Evolutionary conservation across 805 yeast species (phyloP).

Genomic region (Saturnispora gosingensis): DNA sequence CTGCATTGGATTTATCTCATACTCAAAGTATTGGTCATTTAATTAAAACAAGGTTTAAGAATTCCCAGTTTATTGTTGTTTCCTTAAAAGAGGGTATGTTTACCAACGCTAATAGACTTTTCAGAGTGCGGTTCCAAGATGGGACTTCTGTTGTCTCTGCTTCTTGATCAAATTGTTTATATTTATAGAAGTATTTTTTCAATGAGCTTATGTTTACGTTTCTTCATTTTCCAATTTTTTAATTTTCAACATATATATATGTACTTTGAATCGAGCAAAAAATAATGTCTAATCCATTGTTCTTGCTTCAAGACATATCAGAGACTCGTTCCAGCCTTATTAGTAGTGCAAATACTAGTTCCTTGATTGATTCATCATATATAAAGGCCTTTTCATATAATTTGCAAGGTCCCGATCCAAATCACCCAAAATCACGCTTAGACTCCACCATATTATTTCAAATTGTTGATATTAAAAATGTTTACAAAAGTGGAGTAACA

Average conservation of each 20-base stretch:
- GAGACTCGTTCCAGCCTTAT: neutral
- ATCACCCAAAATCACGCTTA: constrained; percentile 1
- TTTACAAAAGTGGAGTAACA: constrained; percentile 39
- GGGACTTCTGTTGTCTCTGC: constrained; percentile 89
- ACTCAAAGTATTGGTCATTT: constrained; percentile 96
- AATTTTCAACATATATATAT: neutral
- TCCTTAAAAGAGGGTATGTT: constrained; percentile 98
- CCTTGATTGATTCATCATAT: neutral
- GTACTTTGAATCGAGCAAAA: neutral
- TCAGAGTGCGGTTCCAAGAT: constrained; percentile 89
- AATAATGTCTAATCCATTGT: neutral
- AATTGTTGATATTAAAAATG: constrained; percentile 46
- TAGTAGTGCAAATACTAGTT: neutral
- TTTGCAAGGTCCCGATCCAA: constrained; percentile 6
- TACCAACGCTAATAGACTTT: constrained; percentile 90
- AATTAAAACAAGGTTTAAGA: constrained; percentile 89
- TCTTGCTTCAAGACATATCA: constrained; percentile 8
- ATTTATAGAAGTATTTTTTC: neutral
- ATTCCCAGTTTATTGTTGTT: constrained; percentile 93
- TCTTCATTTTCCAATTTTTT: neutral
- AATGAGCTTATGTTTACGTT: neutral
- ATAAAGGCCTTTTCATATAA: constrained; percentile 8
- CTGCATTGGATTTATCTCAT: constrained; percentile 93
- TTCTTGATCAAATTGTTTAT: constrained; percentile 29
- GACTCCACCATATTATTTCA: constrained; percentile 34